These are phyloP conservation scores for Withania somnifera DNA, from an alignment of 305 asterid genomes.

Conservation along the genomic window DNA sequence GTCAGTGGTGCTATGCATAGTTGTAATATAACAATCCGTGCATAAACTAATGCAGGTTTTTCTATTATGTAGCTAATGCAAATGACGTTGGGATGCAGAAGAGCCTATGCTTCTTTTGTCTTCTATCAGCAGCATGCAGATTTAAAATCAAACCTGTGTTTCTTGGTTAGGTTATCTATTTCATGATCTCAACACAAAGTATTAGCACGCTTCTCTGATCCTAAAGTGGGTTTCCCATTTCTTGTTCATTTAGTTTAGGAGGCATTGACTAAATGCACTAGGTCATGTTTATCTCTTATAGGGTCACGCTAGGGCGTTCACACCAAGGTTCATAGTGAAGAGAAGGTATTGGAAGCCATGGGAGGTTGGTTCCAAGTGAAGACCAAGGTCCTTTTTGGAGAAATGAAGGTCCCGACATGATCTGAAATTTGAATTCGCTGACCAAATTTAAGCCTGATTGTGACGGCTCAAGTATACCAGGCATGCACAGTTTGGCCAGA, in stretches of 20 bases:
- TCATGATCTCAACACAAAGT: neutral
- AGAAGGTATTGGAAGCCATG: neutral
- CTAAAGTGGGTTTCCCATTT: neutral
- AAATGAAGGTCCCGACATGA: neutral
- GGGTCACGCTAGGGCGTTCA: neutral
- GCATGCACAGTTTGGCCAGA: neutral
- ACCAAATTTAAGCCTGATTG: neutral
- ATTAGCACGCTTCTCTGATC: neutral
- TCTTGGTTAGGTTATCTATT: neutral
- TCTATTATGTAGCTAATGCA: neutral
- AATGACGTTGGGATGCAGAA: neutral
- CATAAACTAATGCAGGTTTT: neutral
- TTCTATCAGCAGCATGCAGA: neutral
- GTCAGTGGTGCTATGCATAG: neutral
- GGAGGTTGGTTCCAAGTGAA: neutral
- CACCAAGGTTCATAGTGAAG: neutral
- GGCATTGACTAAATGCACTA: neutral
- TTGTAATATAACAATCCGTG: neutral
- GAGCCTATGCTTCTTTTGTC: neutral
- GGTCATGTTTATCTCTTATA: neutral
- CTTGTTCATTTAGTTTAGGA: neutral
- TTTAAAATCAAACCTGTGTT: neutral
- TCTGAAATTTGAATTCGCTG: neutral
- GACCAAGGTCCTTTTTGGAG: neutral
- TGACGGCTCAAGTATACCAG: neutral